phyloP scores from a whole-genome alignment of 306 rosid genomes.

The Adenanthera pavonina region DNA sequence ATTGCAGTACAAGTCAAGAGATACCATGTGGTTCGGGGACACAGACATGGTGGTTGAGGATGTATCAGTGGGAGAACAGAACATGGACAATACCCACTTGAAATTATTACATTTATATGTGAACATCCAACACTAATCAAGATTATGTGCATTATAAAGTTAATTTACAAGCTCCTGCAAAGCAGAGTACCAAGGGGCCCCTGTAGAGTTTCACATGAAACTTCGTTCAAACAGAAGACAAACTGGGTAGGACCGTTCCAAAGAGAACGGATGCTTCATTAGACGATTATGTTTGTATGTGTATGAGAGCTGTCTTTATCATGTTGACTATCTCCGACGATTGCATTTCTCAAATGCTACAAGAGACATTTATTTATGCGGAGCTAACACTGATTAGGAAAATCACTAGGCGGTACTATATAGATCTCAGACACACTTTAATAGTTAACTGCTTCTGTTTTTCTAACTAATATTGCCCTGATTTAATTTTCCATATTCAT shows the following conservation, averaged over 20 bases:
- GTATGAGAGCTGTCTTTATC: background rate
- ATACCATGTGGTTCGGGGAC: constrained; percentile 24
- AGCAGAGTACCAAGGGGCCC: constrained; percentile 23
- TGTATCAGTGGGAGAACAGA: background rate
- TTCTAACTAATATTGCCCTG: too few relatives aligned
- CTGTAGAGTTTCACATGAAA: constrained; percentile 47
- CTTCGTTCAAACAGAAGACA: constrained; percentile 45
- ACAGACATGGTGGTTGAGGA: constrained; percentile 40
- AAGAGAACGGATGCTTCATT: constrained; percentile 17
- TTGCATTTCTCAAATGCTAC: background rate
- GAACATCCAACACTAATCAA: background rate
- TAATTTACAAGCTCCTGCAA: constrained; percentile 6
- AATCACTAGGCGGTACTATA: background rate
- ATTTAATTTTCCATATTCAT: too few relatives aligned
- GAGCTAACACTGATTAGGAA: background rate
- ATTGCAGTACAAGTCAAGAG: constrained; percentile 44
- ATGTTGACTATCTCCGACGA: background rate
- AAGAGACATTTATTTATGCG: background rate
- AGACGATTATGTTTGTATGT: background rate
- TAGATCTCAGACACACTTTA: background rate
- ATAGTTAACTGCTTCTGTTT: background rate
- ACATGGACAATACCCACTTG: background rate
- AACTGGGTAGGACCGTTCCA: constrained; percentile 39
- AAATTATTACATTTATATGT: constrained; percentile 10
- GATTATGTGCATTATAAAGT: constrained; percentile 6